Evolutionary conservation across 441 rosid species (phyloP), one percentile per base, ranked within the genome.

Genomic region (Geranium incanum): DNA sequence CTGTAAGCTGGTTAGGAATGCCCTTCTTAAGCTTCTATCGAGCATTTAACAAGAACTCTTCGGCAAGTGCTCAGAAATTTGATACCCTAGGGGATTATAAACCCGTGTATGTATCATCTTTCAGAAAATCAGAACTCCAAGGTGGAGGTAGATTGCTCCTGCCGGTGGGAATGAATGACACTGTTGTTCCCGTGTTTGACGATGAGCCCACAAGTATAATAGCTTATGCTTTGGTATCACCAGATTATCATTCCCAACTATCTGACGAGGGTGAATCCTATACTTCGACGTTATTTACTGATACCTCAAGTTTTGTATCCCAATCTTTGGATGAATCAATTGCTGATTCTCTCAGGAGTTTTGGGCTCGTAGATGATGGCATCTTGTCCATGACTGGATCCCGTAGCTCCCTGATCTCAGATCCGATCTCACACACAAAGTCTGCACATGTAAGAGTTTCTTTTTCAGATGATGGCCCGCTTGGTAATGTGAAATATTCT

Each of bases 191-290:
- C 16, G 89, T 93, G 52, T 90, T 83, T 75, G 99, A 90, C 77
- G 99, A 91, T 74, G 99, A 95, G 70, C 98, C 97, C 69, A 93
- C 99, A 11, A 93, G 99, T 79, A 79, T 89, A 68, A 88, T 95
- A 75, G 74, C 99, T 18, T 89, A 95, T 80, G 98, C 96, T 50
- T 72, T 95, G 75, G 78, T 68, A 62, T 88, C 94, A 66, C 77
- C 89, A 0, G 93, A 86, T 71, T 95, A 93, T 78, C 88, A 83
- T 71, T 74, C 72, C 75, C 91, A 84, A 67, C 62, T 86, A 19
- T 80, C 74, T 43, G 83, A 76, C 73, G 95, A 89, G 16, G 78
- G 81, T 60, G 95, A 87, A 81, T 80, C 83, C 12, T 76, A 57
- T 75, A 74, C 81, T 71, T 87, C 93, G 38, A 71, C 73, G n/a